phyloP scores from a whole-genome alignment of 345 rosid species.

The Lumnitzera littorea region DNA sequence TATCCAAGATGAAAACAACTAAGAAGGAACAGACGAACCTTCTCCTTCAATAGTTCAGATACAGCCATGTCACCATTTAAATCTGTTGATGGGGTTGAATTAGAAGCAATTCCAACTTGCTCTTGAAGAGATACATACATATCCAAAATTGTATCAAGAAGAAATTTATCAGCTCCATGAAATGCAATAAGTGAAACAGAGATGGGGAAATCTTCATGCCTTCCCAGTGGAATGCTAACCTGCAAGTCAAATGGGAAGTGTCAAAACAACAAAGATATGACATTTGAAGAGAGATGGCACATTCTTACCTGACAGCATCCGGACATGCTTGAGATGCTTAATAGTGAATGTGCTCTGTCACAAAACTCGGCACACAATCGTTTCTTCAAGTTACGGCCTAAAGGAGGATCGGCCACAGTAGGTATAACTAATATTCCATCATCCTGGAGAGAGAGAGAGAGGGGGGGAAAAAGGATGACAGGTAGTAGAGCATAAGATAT shows the following conservation, averaged over 20 bases:
- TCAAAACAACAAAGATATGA: constrained; percentile 5
- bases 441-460: constrained; percentile 35
- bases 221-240: constrained; percentile 81
- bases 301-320: constrained; percentile 83
- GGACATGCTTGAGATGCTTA: constrained; percentile 83
- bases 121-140: constrained; percentile 75
- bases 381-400: constrained; percentile 55
- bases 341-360: constrained; percentile 46
- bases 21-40: constrained; percentile 35
- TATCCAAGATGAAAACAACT: background rate
- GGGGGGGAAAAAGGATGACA: background rate
- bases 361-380: constrained; percentile 41
- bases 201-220: constrained; percentile 53
- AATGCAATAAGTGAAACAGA: constrained; percentile 72
- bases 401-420: constrained; percentile 64
- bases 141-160: constrained; percentile 77
- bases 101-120: constrained; percentile 52
- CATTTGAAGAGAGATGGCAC: background rate
- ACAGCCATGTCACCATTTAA: constrained; percentile 47
- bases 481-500: background rate
- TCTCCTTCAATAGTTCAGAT: constrained; percentile 83
- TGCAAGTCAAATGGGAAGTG: constrained; percentile 21
- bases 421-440: constrained; percentile 78
- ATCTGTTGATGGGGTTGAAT: constrained; percentile 42
- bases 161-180: constrained; percentile 86